Percentiles rank a stretch among this genome's conserved stretches.
Evolutionary conservation across 2,329 filamentous ascomycete genomes (phyloP).

Genomic region (Cadophora sp.): DNA sequence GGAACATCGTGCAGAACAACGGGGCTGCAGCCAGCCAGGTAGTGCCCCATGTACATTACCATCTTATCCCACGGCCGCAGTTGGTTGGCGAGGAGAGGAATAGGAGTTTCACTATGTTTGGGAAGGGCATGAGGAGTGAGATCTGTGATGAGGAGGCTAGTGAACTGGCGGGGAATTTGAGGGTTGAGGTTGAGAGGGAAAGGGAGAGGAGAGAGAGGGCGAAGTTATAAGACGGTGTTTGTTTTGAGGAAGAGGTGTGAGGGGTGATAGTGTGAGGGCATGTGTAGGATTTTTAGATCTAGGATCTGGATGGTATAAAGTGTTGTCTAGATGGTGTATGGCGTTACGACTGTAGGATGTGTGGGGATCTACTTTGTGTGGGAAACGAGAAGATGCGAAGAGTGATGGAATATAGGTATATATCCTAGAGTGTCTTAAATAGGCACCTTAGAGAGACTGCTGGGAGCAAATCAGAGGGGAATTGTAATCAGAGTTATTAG

Average conservation of each 20-base stretch:
- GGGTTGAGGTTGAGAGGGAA: conserved; percentile 54
- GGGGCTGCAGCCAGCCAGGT: conserved; percentile 89
- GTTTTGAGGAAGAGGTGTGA: not conserved
- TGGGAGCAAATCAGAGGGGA: not conserved
- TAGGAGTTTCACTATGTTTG: conserved; percentile 80
- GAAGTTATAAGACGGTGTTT: conserved; percentile 1
- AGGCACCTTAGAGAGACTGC: not conserved
- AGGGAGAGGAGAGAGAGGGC: conserved; percentile 48
- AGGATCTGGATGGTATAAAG: not conserved
- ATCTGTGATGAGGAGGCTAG: conserved; percentile 77
- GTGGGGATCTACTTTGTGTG: not conserved
- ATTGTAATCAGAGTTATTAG: too few species aligned
- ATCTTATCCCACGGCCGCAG: conserved; percentile 86
- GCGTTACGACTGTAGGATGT: conserved; percentile 10
- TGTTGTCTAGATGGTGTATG: not conserved
- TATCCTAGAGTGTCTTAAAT: not conserved
- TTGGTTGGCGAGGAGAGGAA: conserved; percentile 58
- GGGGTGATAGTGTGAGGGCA: not conserved
- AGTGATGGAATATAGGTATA: not conserved
- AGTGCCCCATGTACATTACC: conserved; percentile 92
- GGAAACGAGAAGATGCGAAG: not conserved
- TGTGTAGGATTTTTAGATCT: conserved; percentile 11
- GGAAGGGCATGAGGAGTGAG: conserved; percentile 73
- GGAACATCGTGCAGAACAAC: conserved; percentile 98
- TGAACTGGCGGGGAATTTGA: conserved; percentile 62